Evolutionary conservation across 768 basidiomycete genomes (phyloP).

Genomic region (Russula sp.): DNA sequence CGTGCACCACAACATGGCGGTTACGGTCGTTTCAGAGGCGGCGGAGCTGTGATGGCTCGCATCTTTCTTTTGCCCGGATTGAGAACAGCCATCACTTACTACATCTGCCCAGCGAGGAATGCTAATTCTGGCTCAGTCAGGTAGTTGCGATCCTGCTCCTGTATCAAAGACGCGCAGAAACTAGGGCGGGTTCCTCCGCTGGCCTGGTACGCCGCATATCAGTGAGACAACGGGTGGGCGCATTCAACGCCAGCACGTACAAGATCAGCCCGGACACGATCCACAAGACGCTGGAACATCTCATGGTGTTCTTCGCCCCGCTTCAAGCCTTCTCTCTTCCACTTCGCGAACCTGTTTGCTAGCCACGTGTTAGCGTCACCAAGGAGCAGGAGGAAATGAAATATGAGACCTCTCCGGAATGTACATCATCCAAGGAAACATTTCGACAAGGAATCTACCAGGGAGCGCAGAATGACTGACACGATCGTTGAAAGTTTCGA

Average conservation of each 20-base stretch:
- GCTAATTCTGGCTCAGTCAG: slow-evolving; percentile 2
- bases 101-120: slow-evolving; percentile 4
- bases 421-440: slow-evolving; percentile 14
- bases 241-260: background rate
- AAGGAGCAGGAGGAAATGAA: background rate
- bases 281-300: slow-evolving; percentile 1
- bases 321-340: slow-evolving; percentile 8
- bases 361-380: background rate
- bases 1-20: slow-evolving; percentile 10
- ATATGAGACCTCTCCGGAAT: slow-evolving; percentile 7
- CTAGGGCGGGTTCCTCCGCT: slow-evolving; percentile 1
- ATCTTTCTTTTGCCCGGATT: background rate
- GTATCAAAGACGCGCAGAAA: slow-evolving; percentile 7
- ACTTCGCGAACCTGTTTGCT: slow-evolving; percentile 1
- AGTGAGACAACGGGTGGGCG: background rate
- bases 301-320: background rate
- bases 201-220: background rate
- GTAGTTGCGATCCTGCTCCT: background rate
- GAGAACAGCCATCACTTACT: background rate
- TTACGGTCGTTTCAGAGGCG: slow-evolving; percentile 11
- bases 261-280: slow-evolving; percentile 7
- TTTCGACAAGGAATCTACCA: background rate
- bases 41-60: slow-evolving; percentile 1
- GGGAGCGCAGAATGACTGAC: background rate
- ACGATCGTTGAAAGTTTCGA: background rate